Evolutionary conservation across 2,329 filamentous ascomycete species (phyloP), one percentile per base, ranked within the genome.

Genomic region (Colletotrichum siamense): DNA sequence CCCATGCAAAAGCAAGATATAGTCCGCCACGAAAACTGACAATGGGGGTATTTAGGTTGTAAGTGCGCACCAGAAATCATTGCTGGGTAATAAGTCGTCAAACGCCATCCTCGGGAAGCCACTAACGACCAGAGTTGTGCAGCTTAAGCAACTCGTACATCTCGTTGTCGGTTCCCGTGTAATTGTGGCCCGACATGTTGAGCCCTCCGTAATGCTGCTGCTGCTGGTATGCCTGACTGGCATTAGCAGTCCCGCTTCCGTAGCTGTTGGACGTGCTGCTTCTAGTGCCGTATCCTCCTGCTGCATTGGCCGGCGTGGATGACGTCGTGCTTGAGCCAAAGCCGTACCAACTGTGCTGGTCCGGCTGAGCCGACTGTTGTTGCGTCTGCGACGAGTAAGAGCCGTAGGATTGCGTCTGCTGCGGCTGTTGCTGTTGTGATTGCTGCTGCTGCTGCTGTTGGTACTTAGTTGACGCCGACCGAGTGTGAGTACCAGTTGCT

Each of bases 321-420:
- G 75, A 71, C 18, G 59, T 36, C 3, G 36, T 13, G 34, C 34
- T 67, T 36, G 75, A 67, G 3, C 62, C 72, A 22, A 77, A 75
- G 18, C 66, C 76, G 39, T 77, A 73, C 76, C 70, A 77, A 18
- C 34, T 74, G 52, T 78, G 75, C 22, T 71, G 75, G 15, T 77
- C 71, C 13, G 66, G 26, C 28, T 77, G 74, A 8, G 62, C 16
- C 34, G 70, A n/a, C 13, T 72, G 64, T 32, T 75, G 64, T 28
- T 77, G 74, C 12, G 36, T 24, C 62, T 73, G 69, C 22, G 68
- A 64, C 8, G 73, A 64, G 22, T 65, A 72, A 2, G 74, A 62
- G 24, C 32, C 36, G 66, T 70, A 73, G 1, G 69, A 22, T 22
- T 69, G 70, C 5, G 61, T 34, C 26, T 68, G 22, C 32, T 64